Evolutionary conservation across 2,329 filamentous ascomycete species (phyloP).

Genomic region (Penicillium sp.): DNA sequence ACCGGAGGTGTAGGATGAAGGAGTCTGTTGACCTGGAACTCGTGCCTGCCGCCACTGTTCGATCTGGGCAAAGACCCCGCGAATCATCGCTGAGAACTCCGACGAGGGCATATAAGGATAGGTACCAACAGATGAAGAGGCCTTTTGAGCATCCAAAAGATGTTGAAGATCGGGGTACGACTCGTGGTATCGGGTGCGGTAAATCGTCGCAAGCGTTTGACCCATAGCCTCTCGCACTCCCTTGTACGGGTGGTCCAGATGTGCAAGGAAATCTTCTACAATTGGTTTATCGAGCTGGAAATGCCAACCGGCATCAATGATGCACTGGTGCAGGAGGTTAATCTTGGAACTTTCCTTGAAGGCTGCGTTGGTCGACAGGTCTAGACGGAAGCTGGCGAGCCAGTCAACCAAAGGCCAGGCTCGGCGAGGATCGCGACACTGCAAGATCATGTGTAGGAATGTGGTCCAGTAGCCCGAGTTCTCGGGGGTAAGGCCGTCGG

Average conservation of each 20-base stretch:
- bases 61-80: slow-evolving; percentile 69
- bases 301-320: slow-evolving; percentile 90
- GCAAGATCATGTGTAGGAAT: slow-evolving; percentile 82
- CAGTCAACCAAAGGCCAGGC: slow-evolving; percentile 79
- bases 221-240: slow-evolving; percentile 93
- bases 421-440: slow-evolving; percentile 82
- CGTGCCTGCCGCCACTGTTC: slow-evolving; percentile 85
- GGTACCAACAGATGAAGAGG: slow-evolving; percentile 73
- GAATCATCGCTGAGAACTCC: slow-evolving; percentile 68
- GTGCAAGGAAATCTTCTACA: slow-evolving; percentile 77
- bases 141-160: slow-evolving; percentile 72
- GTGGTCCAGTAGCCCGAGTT: slow-evolving; percentile 94
- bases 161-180: slow-evolving; percentile 75
- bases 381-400: slow-evolving; percentile 77
- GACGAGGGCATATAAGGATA: slow-evolving; percentile 74
- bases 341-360: slow-evolving; percentile 99
- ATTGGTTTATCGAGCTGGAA: slow-evolving; percentile 88
- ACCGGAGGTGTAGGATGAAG: slow-evolving; percentile 88
- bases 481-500: slow-evolving; percentile 89
- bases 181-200: slow-evolving; percentile 88
- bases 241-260: slow-evolving; percentile 97
- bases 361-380: slow-evolving; percentile 91
- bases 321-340: slow-evolving; percentile 78
- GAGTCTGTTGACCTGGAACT: slow-evolving; percentile 81
- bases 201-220: slow-evolving; percentile 78